Evolutionary conservation across 805 yeast species (phyloP).

Genomic region (Kodamaea sagamina): DNA sequence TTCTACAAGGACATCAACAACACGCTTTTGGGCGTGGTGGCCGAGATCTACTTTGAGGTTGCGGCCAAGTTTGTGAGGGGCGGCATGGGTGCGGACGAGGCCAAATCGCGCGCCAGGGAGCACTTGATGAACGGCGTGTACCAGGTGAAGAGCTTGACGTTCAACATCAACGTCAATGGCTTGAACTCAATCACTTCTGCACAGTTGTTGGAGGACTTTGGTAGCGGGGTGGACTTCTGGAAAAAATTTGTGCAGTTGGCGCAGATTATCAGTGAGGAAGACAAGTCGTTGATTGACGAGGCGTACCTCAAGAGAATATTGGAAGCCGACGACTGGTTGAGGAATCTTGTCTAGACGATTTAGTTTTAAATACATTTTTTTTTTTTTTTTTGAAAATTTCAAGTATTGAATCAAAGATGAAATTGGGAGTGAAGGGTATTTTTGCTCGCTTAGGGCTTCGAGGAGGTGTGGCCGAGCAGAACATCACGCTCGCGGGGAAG

Average conservation of each 20-base stretch:
- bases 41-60: conserved; percentile 53
- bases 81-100: conserved; percentile 28
- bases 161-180: conserved; percentile 44
- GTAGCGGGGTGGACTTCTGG: conserved; percentile 39
- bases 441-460: background rate
- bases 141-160: conserved; percentile 40
- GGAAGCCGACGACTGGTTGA: conserved; percentile 35
- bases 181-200: conserved; percentile 38
- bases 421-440: background rate
- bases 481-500: conserved; percentile 8
- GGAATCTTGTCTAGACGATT: conserved; percentile 21
- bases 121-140: conserved; percentile 38
- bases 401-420: too few species aligned
- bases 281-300: conserved; percentile 28
- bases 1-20: conserved; percentile 58
- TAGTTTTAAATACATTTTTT: too few species aligned
- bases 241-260: conserved; percentile 30
- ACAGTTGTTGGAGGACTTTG: conserved; percentile 34
- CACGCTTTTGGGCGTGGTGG: conserved; percentile 62
- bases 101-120: conserved; percentile 28
- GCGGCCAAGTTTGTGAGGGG: conserved; percentile 32
- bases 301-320: conserved; percentile 24
- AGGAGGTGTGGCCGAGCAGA: conserved; percentile 1
- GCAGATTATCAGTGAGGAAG: conserved; percentile 28
- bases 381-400: too few species aligned